Percentiles rank a stretch among this genome's conserved stretches.
Conservation (phyloP, 495 filamentous ascomycete genomes). For the Saxophila tyrrhenica region DNA sequence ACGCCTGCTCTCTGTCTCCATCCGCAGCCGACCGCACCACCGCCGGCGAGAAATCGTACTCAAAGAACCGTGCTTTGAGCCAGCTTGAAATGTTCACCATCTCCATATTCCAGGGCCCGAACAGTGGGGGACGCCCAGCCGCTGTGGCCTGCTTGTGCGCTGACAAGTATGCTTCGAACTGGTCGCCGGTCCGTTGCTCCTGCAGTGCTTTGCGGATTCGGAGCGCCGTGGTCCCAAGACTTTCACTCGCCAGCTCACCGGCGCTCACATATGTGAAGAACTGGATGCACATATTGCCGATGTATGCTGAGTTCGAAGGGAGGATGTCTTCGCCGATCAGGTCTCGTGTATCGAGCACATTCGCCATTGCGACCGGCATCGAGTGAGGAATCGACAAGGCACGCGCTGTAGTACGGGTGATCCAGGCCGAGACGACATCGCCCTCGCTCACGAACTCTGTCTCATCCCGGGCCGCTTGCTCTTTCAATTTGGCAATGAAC, state of each 20-base stretch:
- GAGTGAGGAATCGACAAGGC: neutral
- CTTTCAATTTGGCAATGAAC: neutral
- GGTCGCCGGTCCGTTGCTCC: neutral
- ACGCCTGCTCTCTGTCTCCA: neutral
- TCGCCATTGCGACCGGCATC: neutral
- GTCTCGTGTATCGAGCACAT: neutral
- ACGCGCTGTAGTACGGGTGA: neutral
- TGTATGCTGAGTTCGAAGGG: neutral
- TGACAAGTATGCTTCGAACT: neutral
- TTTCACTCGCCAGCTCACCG: neutral
- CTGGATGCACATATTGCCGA: neutral
- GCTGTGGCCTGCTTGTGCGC: neutral
- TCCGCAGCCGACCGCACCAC: neutral
- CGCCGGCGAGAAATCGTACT: neutral
- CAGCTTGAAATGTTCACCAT: neutral
- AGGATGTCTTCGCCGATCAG: neutral
- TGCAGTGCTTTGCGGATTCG: neutral
- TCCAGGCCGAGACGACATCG: neutral
- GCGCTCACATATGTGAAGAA: neutral
- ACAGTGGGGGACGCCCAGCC: neutral
- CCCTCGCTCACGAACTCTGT: neutral
- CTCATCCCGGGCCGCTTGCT: neutral
- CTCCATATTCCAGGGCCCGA: neutral
- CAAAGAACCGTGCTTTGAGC: neutral
- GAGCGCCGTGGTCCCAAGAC: neutral